A percentile compares a stretch with the other conserved stretches of the same genome.
Evolutionary conservation across 1,284 basidiomycete genomes (phyloP).

Genomic region (Irpex lacteus): DNA sequence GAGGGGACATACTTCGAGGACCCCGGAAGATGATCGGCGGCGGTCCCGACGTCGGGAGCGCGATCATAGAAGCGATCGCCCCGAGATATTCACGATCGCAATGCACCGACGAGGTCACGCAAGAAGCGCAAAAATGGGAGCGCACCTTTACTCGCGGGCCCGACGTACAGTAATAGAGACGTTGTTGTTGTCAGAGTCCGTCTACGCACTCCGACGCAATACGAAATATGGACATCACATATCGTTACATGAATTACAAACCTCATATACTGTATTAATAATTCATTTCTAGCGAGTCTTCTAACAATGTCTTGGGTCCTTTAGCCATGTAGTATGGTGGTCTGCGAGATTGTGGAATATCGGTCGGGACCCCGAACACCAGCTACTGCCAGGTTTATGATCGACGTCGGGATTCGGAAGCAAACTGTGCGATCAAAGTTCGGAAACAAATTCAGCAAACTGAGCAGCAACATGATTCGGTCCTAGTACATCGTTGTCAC

Average conservation of each 20-base stretch:
- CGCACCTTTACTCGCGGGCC: neutral
- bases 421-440: neutral
- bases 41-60: neutral
- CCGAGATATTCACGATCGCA: neutral
- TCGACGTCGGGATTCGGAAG: neutral
- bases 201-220: no score
- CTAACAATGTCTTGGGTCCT: neutral
- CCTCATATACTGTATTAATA: no score
- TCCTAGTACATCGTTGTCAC: neutral
- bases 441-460: neutral
- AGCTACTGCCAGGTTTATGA: neutral
- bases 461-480: neutral
- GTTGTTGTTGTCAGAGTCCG: no score
- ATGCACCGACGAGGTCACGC: neutral
- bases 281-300: neutral
- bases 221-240: no score
- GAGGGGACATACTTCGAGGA: neutral
- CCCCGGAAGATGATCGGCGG: no score
- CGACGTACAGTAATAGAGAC: no score
- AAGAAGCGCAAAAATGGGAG: neutral
- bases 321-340: neutral
- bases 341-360: neutral
- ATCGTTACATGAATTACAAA: neutral
- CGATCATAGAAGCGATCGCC: neutral
- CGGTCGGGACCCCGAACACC: neutral